phyloP scores from a whole-genome alignment of 176 grass and related monocot species.

The Oryza punctata region DNA sequence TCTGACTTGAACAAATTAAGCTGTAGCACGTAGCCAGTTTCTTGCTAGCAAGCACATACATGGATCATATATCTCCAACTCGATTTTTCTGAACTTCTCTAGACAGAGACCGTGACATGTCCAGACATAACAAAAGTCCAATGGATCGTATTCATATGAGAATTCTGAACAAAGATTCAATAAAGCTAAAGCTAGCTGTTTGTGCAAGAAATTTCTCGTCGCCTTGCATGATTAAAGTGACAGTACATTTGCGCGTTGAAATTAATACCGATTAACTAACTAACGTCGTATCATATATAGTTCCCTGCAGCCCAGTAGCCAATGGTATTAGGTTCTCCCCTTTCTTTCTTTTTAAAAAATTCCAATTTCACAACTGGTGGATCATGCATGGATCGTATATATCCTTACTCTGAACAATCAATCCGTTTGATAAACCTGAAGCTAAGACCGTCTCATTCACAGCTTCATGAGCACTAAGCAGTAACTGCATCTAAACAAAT shows the following conservation, averaged over 20 bases:
- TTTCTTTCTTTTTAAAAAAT: background rate
- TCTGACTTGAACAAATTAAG: background rate
- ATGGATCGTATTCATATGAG: background rate
- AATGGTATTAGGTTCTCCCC: background rate
- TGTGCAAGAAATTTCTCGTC: background rate
- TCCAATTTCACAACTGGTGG: background rate
- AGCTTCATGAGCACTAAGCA: background rate
- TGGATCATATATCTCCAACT: background rate
- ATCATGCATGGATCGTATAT: background rate
- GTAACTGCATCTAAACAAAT: background rate
- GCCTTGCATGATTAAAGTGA: background rate
- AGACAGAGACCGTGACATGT: background rate
- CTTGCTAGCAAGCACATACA: too few species aligned
- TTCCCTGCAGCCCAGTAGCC: background rate
- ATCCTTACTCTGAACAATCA: background rate
- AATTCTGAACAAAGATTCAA: background rate
- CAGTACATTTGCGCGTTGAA: constrained; percentile 1
- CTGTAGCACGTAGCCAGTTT: background rate
- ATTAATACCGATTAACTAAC: background rate
- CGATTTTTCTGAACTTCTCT: background rate
- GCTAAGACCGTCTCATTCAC: background rate
- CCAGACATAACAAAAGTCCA: background rate
- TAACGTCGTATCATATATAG: background rate
- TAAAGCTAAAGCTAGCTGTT: background rate
- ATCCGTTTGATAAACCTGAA: constrained; percentile 10